These are phyloP conservation scores for Picea sitchensis DNA, from an alignment of 75 land plant species.

Conservation along the genomic window DNA sequence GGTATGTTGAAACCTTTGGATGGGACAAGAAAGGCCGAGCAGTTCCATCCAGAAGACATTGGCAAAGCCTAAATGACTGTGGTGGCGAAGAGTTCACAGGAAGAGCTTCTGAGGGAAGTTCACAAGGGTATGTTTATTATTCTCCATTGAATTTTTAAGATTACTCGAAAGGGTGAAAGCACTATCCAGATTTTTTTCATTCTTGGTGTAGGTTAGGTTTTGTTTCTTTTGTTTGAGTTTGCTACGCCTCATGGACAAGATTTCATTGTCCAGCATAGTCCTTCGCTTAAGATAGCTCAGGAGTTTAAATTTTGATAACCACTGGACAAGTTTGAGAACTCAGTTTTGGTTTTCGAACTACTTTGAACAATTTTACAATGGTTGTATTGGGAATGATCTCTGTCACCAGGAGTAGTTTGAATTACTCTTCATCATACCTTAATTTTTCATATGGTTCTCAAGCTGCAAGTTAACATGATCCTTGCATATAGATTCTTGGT, in stretches of 20 bases:
- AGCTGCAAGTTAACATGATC: neutral
- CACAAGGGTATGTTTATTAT: neutral
- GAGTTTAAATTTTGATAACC: neutral
- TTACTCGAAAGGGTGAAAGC: neutral
- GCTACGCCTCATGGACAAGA: neutral
- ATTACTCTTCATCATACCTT: neutral
- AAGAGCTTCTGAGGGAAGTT: neutral
- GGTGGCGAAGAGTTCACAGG: constrained; percentile 4
- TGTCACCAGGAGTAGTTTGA: neutral
- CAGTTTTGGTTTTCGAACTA: neutral
- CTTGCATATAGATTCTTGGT: neutral
- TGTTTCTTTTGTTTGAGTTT: neutral
- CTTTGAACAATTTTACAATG: neutral
- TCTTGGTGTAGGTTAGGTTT: neutral
- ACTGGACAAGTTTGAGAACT: neutral
- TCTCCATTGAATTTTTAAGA: neutral
- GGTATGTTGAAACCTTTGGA: constrained; percentile 94
- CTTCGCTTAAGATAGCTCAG: neutral
- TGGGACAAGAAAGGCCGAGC: constrained; percentile 47
- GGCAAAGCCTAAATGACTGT: constrained; percentile 36
- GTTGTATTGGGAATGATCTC: neutral
- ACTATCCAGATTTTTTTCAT: neutral
- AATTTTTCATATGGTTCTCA: neutral
- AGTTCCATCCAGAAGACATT: constrained; percentile 38
- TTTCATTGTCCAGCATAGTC: neutral